These are phyloP conservation scores for Rhytidhysteron rufulum DNA, from an alignment of 2,329 filamentous ascomycete genomes.

Conservation along the genomic window DNA sequence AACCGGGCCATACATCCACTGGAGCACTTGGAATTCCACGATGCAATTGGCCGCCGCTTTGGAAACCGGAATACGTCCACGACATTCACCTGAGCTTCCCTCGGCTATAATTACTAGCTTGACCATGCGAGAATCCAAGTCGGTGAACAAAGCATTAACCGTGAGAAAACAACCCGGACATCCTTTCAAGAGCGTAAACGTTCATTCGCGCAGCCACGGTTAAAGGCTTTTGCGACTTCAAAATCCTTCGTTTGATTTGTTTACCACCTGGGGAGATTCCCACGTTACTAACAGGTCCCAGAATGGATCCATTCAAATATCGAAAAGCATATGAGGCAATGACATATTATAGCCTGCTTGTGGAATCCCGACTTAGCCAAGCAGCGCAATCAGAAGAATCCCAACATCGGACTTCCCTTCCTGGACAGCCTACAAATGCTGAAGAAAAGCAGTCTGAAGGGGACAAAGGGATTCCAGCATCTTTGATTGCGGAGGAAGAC, in stretches of 20 bases:
- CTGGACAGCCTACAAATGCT: not conserved
- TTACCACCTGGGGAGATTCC: not conserved
- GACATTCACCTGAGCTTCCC: not conserved
- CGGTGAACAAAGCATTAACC: not conserved
- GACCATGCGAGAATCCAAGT: not conserved
- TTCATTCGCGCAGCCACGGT: not conserved
- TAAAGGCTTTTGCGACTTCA: not conserved
- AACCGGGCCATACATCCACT: not conserved
- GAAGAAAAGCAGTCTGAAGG: not conserved
- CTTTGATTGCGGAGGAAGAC: slow-evolving; percentile 23
- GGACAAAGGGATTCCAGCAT: slow-evolving; percentile 3
- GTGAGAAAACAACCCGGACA: not conserved
- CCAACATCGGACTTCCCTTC: not conserved
- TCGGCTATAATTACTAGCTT: not conserved
- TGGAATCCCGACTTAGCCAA: slow-evolving; percentile 1
- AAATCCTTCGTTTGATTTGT: not conserved
- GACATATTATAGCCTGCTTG: slow-evolving; percentile 1
- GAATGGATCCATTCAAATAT: slow-evolving; percentile 2
- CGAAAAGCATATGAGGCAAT: slow-evolving; percentile 3
- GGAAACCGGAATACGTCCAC: not conserved
- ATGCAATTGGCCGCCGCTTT: not conserved
- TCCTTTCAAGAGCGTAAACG: not conserved
- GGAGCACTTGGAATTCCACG: not conserved
- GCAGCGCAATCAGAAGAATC: not conserved
- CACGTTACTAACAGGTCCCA: slow-evolving; percentile 1